Evolutionary conservation across 768 basidiomycete genomes (phyloP), one percentile per base, ranked within the genome.

Genomic region (Mycena maculata): DNA sequence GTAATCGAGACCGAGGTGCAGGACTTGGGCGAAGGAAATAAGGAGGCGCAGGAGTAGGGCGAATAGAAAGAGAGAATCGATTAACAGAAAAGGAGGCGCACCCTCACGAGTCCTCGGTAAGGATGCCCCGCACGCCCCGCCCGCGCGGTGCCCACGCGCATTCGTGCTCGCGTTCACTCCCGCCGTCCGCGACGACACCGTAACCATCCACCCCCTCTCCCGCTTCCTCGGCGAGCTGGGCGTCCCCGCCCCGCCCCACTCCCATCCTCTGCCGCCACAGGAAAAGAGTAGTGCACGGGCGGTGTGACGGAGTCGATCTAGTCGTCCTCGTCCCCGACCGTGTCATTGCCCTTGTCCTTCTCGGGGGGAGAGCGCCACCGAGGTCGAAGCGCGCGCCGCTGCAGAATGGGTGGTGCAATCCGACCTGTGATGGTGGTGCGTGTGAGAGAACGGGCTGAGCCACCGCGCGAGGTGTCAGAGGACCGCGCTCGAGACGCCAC

Each of bases 221-320:
- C 55, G 27, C 41, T 57, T 42, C 41, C 54, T 44, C n/a, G 42
- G 56, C 30, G 56, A 45, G 56, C 45, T 47, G 45, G 39, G 39
- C 20, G 39, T 47, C n/a, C n/a, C n/a, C n/a, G n/a, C 25, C 22
- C 45, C 18, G 31, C 44, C 45, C 1, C 56, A 18, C 42, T 6
- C 41, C 45, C 31, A 47, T 48, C 45, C 45, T 48, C 56, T 20
- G 27, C 56, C 42, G 30, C 45, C 30, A 58, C 30, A 3, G 42
- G 42, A 44, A 58, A 58, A 2, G 56, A 44, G 15, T 58, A 58
- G 31, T 58, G 56, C 56, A 58, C 44, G 44, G n/a, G n/a, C n/a
- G n/a, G n/a, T n/a, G n/a, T n/a, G n/a, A n/a, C n/a, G n/a, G n/a
- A n/a, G n/a, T n/a, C n/a, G n/a, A n/a, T n/a, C n/a, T n/a, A n/a